A percentile compares a stretch with the other conserved stretches of the same genome.
phyloP scores from a whole-genome alignment of 768 basidiomycete genomes.

The Ramaria rubella region DNA sequence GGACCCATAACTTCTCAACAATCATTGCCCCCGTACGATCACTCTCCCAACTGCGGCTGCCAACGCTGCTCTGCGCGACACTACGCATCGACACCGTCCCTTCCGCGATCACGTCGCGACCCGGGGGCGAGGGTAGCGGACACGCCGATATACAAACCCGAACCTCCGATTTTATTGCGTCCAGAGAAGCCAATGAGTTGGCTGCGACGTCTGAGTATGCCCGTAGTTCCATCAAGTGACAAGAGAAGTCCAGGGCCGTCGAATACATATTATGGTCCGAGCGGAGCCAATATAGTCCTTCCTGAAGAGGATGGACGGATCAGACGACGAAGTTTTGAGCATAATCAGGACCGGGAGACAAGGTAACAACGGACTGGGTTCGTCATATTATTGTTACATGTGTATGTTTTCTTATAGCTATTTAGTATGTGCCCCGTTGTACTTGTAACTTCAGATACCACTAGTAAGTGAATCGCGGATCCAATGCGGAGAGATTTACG shows the following conservation, averaged over 20 bases:
- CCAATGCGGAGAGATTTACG: no score
- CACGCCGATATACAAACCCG: slow-evolving; percentile 37
- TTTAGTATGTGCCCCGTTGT: no score
- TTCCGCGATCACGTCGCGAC: slow-evolving; percentile 16
- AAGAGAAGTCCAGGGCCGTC: neutral
- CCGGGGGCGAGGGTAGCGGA: neutral
- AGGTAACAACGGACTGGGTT: neutral
- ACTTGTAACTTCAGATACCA: no score
- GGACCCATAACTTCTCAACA: neutral
- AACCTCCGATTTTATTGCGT: slow-evolving; percentile 39
- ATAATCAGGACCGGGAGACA: neutral
- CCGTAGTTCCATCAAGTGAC: slow-evolving; percentile 30
- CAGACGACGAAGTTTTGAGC: neutral
- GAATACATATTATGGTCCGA: neutral
- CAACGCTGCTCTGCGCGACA: slow-evolving; percentile 54
- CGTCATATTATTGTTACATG: no score
- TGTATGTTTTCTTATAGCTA: no score
- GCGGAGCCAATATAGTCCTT: neutral
- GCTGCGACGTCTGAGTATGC: slow-evolving; percentile 76
- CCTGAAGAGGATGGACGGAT: neutral
- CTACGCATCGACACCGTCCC: slow-evolving; percentile 36
- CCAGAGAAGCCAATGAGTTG: slow-evolving; percentile 60
- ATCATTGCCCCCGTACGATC: slow-evolving; percentile 26
- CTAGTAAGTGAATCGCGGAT: no score
- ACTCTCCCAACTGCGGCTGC: slow-evolving; percentile 63